Evolutionary conservation across 495 filamentous ascomycete genomes (phyloP).

Genomic region (Margaritispora aquatica): DNA sequence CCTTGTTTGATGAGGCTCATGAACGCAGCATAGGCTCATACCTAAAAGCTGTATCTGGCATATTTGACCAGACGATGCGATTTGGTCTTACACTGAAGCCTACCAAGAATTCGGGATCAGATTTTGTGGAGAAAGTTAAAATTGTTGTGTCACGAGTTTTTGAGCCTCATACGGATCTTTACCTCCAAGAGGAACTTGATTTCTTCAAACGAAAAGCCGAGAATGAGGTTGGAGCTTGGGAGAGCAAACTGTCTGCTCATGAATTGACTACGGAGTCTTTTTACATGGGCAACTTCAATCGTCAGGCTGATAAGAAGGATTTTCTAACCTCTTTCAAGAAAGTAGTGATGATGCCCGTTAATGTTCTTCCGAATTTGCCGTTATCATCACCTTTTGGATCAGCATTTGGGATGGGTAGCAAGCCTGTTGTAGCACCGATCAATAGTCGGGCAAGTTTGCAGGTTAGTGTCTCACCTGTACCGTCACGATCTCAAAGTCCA

Average conservation of each 20-base stretch:
- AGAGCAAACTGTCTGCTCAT: constrained; percentile 83
- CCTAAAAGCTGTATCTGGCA: constrained; percentile 75
- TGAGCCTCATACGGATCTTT: constrained; percentile 88
- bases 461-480: constrained; percentile 23
- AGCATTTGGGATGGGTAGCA: constrained; percentile 10
- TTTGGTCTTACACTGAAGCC: constrained; percentile 58
- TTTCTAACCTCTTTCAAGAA: constrained; percentile 97
- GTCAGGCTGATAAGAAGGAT: constrained; percentile 92
- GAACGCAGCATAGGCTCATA: constrained; percentile 69
- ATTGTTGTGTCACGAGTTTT: constrained; percentile 64
- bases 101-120: constrained; percentile 50
- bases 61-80: constrained; percentile 77
- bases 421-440: constrained; percentile 5
- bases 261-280: constrained; percentile 88
- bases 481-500: constrained; percentile 41
- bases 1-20: constrained; percentile 86
- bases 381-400: constrained; percentile 34
- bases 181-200: constrained; percentile 87
- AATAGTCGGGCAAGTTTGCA: constrained; percentile 34
- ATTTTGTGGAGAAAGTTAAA: constrained; percentile 49
- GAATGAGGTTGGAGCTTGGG: constrained; percentile 75
- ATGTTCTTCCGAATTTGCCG: constrained; percentile 64
- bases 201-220: constrained; percentile 73
- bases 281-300: constrained; percentile 89
- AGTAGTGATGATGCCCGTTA: constrained; percentile 97